Conservation (phyloP, 2,329 filamentous ascomycete genomes). For the Apiospora rasikravindrae region DNA sequence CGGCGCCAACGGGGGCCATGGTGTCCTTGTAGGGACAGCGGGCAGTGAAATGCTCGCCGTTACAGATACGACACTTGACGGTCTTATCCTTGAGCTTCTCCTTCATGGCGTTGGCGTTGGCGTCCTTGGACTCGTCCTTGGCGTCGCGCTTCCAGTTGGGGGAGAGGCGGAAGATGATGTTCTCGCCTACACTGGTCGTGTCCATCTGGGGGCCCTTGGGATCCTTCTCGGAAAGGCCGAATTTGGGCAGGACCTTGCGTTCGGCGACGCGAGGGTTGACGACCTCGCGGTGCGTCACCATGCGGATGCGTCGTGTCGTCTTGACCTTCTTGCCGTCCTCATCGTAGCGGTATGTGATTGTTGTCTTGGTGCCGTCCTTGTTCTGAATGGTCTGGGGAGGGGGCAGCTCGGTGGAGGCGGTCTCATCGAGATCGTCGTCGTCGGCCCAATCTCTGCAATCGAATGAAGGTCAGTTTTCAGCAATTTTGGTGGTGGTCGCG, state of each 20-base stretch:
- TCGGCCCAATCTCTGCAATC: constrained; percentile 82
- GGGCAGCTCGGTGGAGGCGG: constrained; percentile 69
- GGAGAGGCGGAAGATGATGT: constrained; percentile 94
- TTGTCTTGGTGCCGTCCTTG: constrained; percentile 98
- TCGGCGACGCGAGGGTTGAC: constrained; percentile 97
- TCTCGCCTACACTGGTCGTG: constrained; percentile 94
- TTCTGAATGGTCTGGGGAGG: constrained; percentile 89
- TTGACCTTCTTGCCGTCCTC: constrained; percentile 96
- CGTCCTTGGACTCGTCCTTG: constrained; percentile 77
- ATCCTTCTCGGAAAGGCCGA: constrained; percentile 88
- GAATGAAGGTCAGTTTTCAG: constrained; percentile 7
- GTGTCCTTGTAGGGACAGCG: constrained; percentile 99
- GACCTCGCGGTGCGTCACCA: constrained; percentile 86
- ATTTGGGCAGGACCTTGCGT: constrained; percentile 91
- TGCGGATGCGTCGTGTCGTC: constrained; percentile 93
- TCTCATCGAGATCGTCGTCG: constrained; percentile 86
- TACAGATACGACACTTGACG: constrained; percentile 99
- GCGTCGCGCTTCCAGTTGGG: constrained; percentile 93
- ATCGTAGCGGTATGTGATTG: constrained; percentile 87
- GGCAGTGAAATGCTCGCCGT: constrained; percentile 98
- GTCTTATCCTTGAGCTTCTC: constrained; percentile 96
- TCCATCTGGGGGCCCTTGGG: constrained; percentile 80
- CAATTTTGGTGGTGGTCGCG: not conserved
- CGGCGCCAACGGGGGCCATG: constrained; percentile 84
- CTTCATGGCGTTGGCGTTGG: constrained; percentile 76